Conservation (phyloP, 75 land plant genomes). For the Azolla pinnata region DNA sequence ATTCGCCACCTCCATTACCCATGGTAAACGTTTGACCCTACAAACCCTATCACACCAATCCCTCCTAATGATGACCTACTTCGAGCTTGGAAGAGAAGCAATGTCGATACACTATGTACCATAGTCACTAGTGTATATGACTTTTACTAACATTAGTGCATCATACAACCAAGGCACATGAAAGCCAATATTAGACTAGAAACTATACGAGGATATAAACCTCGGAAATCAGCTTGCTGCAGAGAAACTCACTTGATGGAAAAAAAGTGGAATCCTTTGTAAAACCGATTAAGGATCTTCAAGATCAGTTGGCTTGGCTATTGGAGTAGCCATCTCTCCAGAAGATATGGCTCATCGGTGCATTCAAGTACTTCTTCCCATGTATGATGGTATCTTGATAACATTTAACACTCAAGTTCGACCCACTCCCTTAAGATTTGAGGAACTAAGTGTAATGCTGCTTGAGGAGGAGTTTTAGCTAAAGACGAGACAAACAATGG, state of each 20-base stretch:
- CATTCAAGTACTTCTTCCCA: background rate
- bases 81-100: constrained; percentile 1
- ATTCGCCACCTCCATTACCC: too few species aligned
- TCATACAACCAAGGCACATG: constrained; percentile 1
- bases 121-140: background rate
- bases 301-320: background rate
- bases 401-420: background rate
- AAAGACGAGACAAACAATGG: background rate
- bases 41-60: background rate
- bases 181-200: background rate
- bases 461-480: background rate
- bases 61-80: background rate
- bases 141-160: background rate
- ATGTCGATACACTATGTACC: constrained; percentile 3
- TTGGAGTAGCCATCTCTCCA: background rate
- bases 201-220: background rate
- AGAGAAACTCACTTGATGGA: background rate
- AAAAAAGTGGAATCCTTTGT: background rate
- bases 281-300: background rate
- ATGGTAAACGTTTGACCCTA: background rate
- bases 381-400: background rate
- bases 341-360: background rate
- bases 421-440: background rate
- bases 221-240: background rate
- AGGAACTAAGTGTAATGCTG: background rate